Conservation (phyloP, 2,329 filamentous ascomycete genomes). For the Colletotrichum endophyticum region DNA sequence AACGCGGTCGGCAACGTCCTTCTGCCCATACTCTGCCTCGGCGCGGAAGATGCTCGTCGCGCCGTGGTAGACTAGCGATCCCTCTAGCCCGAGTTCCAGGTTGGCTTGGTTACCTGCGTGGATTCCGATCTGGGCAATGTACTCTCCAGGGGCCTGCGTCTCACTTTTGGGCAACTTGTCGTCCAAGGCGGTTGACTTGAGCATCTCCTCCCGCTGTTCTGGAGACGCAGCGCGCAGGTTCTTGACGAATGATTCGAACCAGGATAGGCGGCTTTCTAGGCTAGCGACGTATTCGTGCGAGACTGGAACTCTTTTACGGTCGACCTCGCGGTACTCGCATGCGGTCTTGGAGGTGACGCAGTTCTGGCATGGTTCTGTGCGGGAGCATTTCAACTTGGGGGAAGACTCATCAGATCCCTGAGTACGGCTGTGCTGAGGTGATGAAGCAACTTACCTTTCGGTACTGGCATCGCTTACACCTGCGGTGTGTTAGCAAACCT, state of each 20-base stretch:
- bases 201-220: slow-evolving; percentile 9
- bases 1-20: background rate
- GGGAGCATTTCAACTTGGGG: slow-evolving; percentile 18
- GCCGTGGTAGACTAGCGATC: slow-evolving; percentile 23
- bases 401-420: background rate
- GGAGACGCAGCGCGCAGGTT: slow-evolving; percentile 2
- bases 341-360: background rate
- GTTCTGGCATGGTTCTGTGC: slow-evolving; percentile 19
- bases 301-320: slow-evolving; percentile 15
- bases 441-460: background rate
- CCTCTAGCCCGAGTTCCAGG: slow-evolving; percentile 11
- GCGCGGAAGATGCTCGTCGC: slow-evolving; percentile 30
- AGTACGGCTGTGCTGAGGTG: too few relatives aligned
- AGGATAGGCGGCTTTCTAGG: slow-evolving; percentile 19
- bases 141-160: background rate
- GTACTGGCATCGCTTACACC: slow-evolving; percentile 17
- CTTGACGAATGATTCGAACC: slow-evolving; percentile 20
- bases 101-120: background rate
- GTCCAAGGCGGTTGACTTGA: slow-evolving; percentile 6
- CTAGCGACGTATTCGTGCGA: slow-evolving; percentile 14
- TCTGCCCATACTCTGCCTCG: background rate
- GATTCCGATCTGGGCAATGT: background rate
- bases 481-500: background rate
- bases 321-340: slow-evolving; percentile 21
- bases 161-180: background rate